phyloP scores from a whole-genome alignment of 2,329 filamentous ascomycete species.

The Phaeoacremonium minimum region DNA sequence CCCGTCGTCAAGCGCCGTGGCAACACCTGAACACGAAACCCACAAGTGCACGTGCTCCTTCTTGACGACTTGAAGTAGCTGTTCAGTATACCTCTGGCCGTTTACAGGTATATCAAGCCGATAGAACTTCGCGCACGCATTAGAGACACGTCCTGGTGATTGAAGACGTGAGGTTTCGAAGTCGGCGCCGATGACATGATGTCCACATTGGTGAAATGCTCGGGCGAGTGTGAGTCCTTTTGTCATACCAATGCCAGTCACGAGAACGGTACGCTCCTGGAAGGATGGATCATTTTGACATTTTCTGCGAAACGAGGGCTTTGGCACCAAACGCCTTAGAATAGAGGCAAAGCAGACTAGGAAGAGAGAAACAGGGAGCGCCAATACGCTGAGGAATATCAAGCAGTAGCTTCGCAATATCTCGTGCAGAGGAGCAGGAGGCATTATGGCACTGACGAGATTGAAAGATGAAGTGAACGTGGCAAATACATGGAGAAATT shows the following conservation, averaged over 20 bases:
- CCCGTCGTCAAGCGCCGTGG: slow-evolving; percentile 62
- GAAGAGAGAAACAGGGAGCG: no score
- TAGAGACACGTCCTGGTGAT: slow-evolving; percentile 30
- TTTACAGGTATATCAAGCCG: slow-evolving; percentile 13
- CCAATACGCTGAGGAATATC: no score
- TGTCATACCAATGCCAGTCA: slow-evolving; percentile 70
- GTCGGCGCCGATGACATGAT: slow-evolving; percentile 70
- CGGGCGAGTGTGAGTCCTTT: slow-evolving; percentile 67
- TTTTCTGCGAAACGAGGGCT: no score
- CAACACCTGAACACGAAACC: slow-evolving; percentile 70
- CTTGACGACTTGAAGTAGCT: slow-evolving; percentile 54
- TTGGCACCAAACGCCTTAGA: no score
- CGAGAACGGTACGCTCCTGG: slow-evolving; percentile 47
- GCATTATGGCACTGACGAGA: no score
- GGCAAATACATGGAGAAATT: no score
- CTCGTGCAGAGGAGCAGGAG: no score
- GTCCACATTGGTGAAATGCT: slow-evolving; percentile 57
- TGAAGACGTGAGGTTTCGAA: no score
- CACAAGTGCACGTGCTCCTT: slow-evolving; percentile 63
- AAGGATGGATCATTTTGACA: slow-evolving; percentile 3
- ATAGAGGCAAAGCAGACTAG: no score
- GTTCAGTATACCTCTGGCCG: slow-evolving; percentile 48
- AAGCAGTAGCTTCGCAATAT: no score
- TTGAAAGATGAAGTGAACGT: no score
- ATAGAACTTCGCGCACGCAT: slow-evolving; percentile 55